A percentile compares a stretch with the other conserved stretches of the same genome.
These are phyloP conservation scores for Lindgomyces ingoldianus DNA, from an alignment of 495 filamentous ascomycete species.

Conservation along the genomic window DNA sequence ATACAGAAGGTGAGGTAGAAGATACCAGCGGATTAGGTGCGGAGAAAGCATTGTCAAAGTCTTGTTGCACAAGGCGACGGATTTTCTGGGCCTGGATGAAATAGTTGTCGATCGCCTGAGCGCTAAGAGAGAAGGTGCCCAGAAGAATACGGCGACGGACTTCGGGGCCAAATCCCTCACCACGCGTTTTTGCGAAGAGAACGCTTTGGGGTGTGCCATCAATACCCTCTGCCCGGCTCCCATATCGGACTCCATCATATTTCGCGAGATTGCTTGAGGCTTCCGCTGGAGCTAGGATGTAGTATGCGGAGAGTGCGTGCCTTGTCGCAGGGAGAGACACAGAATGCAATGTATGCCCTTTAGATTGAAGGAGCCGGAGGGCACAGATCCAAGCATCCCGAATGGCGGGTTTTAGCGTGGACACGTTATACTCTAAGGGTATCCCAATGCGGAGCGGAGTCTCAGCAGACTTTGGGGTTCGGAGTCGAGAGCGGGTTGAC, in stretches of 20 bases:
- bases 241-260: conserved; percentile 94
- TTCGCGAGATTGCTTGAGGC: conserved; percentile 97
- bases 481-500: conserved; percentile 46
- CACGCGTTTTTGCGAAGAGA: conserved; percentile 75
- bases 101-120: conserved; percentile 91
- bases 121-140: conserved; percentile 87
- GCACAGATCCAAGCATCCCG: conserved; percentile 67
- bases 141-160: conserved; percentile 84
- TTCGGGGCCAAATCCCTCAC: conserved; percentile 74
- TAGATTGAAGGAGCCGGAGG: conserved; percentile 56
- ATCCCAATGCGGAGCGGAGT: conserved; percentile 64
- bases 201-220: conserved; percentile 43
- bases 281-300: conserved; percentile 91
- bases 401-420: conserved; percentile 69
- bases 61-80: conserved; percentile 75
- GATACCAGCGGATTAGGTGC: conserved; percentile 64
- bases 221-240: conserved; percentile 50
- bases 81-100: conserved; percentile 92
- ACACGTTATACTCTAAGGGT: conserved; percentile 84
- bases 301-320: conserved; percentile 88
- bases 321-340: conserved; percentile 84
- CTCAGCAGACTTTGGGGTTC: neutral
- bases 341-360: conserved; percentile 68
- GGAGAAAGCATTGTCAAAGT: conserved; percentile 79
- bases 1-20: conserved; percentile 42